Conservation (phyloP, 2,329 filamentous ascomycete genomes). For the Aspergillus arachidicola region DNA sequence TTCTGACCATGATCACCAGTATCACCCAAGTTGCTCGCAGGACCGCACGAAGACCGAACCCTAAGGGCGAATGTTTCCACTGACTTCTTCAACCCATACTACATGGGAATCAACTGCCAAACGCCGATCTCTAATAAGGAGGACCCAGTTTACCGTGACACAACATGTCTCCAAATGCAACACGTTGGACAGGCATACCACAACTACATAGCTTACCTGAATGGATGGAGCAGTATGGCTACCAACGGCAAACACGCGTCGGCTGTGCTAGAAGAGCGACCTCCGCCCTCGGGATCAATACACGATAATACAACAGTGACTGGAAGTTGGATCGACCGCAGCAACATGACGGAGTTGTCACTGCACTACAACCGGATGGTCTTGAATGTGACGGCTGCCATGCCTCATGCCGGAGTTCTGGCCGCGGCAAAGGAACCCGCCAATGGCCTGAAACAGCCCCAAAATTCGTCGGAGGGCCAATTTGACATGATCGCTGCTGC, state of each 20-base stretch:
- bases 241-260: slow-evolving; percentile 47
- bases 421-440: slow-evolving; percentile 61
- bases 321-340: slow-evolving; percentile 68
- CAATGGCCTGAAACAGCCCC: slow-evolving; percentile 72
- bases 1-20: slow-evolving; percentile 44
- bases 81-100: slow-evolving; percentile 65
- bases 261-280: slow-evolving; percentile 52
- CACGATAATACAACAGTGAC: slow-evolving; percentile 73
- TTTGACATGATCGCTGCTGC: slow-evolving; percentile 71
- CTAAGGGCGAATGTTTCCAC: slow-evolving; percentile 62
- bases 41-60: slow-evolving; percentile 51
- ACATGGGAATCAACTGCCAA: slow-evolving; percentile 60
- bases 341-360: slow-evolving; percentile 57
- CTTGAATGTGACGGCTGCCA: slow-evolving; percentile 76
- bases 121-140: slow-evolving; percentile 57
- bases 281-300: slow-evolving; percentile 63
- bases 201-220: slow-evolving; percentile 66
- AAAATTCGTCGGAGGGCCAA: slow-evolving; percentile 66
- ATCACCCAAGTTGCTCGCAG: slow-evolving; percentile 68
- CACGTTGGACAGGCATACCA: slow-evolving; percentile 70
- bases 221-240: slow-evolving; percentile 57
- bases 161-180: slow-evolving; percentile 68
- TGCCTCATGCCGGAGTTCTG: slow-evolving; percentile 74
- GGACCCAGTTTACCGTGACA: slow-evolving; percentile 46
- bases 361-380: slow-evolving; percentile 59